Conservation (phyloP, 345 rosid species). For the Jatropha curcas region DNA sequence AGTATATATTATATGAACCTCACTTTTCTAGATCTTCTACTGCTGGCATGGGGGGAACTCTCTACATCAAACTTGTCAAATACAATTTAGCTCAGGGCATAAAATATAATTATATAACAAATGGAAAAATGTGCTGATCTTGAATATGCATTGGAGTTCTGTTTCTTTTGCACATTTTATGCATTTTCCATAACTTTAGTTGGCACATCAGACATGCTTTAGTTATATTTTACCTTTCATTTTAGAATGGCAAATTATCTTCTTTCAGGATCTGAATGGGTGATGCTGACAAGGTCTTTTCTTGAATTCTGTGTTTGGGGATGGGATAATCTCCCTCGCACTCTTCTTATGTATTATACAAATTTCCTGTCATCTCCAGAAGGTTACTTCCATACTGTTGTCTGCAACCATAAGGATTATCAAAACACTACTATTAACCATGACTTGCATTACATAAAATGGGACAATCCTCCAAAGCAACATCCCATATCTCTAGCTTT, state of each 20-base stretch:
- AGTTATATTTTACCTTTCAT: not conserved
- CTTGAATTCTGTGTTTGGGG: conserved; percentile 92
- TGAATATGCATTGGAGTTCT: not conserved
- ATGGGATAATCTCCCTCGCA: conserved; percentile 96
- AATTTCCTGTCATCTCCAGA: conserved; percentile 79
- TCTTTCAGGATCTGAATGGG: conserved; percentile 73
- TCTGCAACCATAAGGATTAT: conserved; percentile 87
- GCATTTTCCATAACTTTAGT: not conserved
- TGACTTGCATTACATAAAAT: conserved; percentile 69
- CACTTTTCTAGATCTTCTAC: too few species aligned
- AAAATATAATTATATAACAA: too few species aligned
- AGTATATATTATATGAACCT: too few species aligned
- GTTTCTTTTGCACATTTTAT: not conserved
- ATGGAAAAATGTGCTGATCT: too few species aligned
- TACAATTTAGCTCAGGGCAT: not conserved
- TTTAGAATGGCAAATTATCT: not conserved
- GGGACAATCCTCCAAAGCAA: conserved; percentile 83
- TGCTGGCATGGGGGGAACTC: not conserved
- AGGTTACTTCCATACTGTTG: conserved; percentile 89
- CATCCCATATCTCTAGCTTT: conserved; percentile 51
- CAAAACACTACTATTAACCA: conserved; percentile 88
- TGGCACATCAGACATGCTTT: not conserved
- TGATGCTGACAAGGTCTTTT: conserved; percentile 72
- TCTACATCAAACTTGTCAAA: not conserved
- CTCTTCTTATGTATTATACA: conserved; percentile 84